phyloP scores from a whole-genome alignment of 768 basidiomycete genomes.

The Lentinula detonsa region DNA sequence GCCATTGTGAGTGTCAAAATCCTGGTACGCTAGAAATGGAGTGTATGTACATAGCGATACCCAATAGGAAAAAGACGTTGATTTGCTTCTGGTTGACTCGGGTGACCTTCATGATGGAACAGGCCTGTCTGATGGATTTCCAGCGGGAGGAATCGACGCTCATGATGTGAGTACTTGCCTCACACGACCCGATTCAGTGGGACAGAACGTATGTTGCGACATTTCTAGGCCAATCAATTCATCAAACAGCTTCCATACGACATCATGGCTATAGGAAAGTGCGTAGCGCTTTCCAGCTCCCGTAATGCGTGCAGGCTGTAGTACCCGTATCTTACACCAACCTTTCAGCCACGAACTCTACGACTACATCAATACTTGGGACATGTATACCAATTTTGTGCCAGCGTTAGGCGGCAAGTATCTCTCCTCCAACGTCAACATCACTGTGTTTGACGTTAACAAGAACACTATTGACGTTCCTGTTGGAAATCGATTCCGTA shows the following conservation, averaged over 20 bases:
- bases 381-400: constrained; percentile 70
- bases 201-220: not conserved
- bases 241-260: constrained; percentile 74
- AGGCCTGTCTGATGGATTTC: constrained; percentile 73
- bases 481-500: constrained; percentile 22
- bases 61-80: constrained; percentile 59
- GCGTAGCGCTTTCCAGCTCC: constrained; percentile 18
- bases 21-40: not conserved
- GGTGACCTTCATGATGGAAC: constrained; percentile 80
- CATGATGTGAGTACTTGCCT: constrained; percentile 46
- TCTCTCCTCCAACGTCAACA: constrained; percentile 82
- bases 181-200: not conserved
- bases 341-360: constrained; percentile 76
- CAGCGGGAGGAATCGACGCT: constrained; percentile 62
- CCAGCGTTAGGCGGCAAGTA: constrained; percentile 66
- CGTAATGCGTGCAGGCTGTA: not conserved
- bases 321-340: not conserved
- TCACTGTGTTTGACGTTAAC: constrained; percentile 53
- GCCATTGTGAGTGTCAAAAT: constrained; percentile 29
- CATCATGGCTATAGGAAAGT: constrained; percentile 81
- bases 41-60: not conserved
- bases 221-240: constrained; percentile 65
- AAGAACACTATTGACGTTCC: constrained; percentile 28
- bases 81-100: constrained; percentile 77
- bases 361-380: constrained; percentile 56